Evolutionary conservation across 129 eudicot genomes (phyloP).

Genomic region (Tanacetum coccineum): DNA sequence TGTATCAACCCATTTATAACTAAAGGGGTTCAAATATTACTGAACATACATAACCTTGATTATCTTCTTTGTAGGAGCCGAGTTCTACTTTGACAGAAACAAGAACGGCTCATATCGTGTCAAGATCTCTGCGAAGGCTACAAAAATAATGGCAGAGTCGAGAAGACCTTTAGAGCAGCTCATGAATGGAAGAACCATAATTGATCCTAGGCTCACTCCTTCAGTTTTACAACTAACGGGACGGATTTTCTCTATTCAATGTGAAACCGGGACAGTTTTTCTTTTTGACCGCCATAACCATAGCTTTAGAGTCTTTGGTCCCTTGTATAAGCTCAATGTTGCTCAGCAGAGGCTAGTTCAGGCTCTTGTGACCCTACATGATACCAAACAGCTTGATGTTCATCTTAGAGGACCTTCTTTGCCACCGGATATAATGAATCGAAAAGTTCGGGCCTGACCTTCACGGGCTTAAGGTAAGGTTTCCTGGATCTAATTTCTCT

Average conservation of each 20-base stretch:
- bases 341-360: slow-evolving; percentile 53
- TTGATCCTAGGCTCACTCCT: no score
- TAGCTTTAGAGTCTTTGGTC: slow-evolving; percentile 58
- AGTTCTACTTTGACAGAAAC: no score
- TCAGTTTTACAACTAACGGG: slow-evolving; percentile 19
- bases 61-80: no score
- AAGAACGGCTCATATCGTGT: no score
- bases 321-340: slow-evolving; percentile 39
- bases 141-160: no score
- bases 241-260: slow-evolving; percentile 54
- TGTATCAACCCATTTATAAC: no score
- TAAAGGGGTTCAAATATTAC: no score
- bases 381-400: slow-evolving; percentile 68
- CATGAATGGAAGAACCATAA: no score
- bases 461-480: slow-evolving; percentile 51
- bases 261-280: slow-evolving; percentile 63
- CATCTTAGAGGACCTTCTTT: slow-evolving; percentile 58
- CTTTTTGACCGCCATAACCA: slow-evolving; percentile 55
- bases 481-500: slow-evolving; percentile 60
- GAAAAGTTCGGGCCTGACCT: slow-evolving; percentile 72
- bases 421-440: slow-evolving; percentile 92
- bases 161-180: no score
- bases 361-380: slow-evolving; percentile 60
- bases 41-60: no score
- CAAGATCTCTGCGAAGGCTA: no score